Base-by-base conservation (phyloP, 768 basidiomycete species). In the Saitozyma sp. region DNA sequence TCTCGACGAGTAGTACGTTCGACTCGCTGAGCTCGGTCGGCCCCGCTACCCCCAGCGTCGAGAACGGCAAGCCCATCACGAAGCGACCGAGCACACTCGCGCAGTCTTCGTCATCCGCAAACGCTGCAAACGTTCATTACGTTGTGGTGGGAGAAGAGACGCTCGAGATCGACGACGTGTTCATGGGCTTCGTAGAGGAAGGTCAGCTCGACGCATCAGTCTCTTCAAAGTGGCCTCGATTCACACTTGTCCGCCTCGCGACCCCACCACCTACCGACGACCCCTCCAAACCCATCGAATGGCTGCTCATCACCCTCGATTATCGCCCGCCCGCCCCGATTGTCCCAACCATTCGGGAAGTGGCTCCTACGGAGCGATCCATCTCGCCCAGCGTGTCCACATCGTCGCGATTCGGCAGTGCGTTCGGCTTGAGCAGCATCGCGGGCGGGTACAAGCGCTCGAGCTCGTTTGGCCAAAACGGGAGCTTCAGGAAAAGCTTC, bases 141-240 rank as follows among this genome's bases (percentile, higher is more conserved):
- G 53, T 13, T 8, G 46, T 69, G 3, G 19, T 29, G 3, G 13
- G 14, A 0, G 73, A 71, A 52, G 62, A 59, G 6, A 19, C 67
- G 17, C 53, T 67, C 38, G 65, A 67, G 6, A 43, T 68, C 11
- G 70, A 75, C 51, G 70, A 75, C 17, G 51, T 57, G 2, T 75
- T 75, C 63, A 46, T 68, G 1, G 9, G 59, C 1, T 72, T 70
- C 51, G 60, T 66, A 8, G 61, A 70, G 20, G 70, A 75, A 29
- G 70, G 58, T 40, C 70, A 63, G 17, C 46, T 61, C 4, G 73
- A 75, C 48, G 8, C 60, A 1, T 14, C 61, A 9, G 52, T 43
- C 7, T 57, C 48, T 0, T 4, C 41, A 6, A 46, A 39, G 8
- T 72, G 70, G 70, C 70, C 73, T 4, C 38, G 57, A 8, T 70